Evolutionary conservation across 2,329 filamentous ascomycete genomes (phyloP), one percentile per base, ranked within the genome.

Genomic region (Diaporthe helianthi): DNA sequence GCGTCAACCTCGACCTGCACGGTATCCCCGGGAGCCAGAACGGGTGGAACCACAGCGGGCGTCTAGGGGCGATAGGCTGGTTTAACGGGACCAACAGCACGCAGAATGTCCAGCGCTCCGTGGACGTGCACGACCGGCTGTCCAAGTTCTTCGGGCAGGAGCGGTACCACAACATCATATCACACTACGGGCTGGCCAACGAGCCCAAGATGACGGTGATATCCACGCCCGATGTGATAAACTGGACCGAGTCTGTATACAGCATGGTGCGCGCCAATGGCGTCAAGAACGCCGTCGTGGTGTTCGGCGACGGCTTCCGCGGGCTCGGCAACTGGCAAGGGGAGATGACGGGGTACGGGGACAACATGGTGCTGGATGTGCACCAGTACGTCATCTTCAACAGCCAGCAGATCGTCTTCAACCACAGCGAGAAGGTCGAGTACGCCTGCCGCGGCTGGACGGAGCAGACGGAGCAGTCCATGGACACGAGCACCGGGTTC

Each of bases 381-480:
- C 96, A 99, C 81, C 95, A 98, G 80, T 99, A 99, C 80, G 93
- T 97, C 76, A 98, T 98, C 79, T 99, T 99, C 86, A 98, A 99
- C 84, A 88, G 89, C 47, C 90, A 92, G 73, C 93, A 97, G 79
- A 92, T 99, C 76, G 87, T 89, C 58, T 90, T 92, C 76, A 90
- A 90, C 68, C 96, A 98, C 82, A 86, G 90, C 67, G 86, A 90
- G 73, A 98, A 98, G 82, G 86, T 98, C 69, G 85, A 91, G 71
- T 97, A 97, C 77, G 93, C 95, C 4, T 99, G 96, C 82, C 83
- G 86, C 22, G 93, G 90, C 66, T 99, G 96, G 96, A 92, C 92
- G 4, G 78, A 90, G 74, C 94, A 98, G 84, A 88, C 93, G 17
- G 78, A 87, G 71, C 82, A 88, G 71, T 93, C 90, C 78, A 91